These are phyloP conservation scores for Aureobasidium lini DNA, from an alignment of 2,329 filamentous ascomycete genomes.

Conservation along the genomic window DNA sequence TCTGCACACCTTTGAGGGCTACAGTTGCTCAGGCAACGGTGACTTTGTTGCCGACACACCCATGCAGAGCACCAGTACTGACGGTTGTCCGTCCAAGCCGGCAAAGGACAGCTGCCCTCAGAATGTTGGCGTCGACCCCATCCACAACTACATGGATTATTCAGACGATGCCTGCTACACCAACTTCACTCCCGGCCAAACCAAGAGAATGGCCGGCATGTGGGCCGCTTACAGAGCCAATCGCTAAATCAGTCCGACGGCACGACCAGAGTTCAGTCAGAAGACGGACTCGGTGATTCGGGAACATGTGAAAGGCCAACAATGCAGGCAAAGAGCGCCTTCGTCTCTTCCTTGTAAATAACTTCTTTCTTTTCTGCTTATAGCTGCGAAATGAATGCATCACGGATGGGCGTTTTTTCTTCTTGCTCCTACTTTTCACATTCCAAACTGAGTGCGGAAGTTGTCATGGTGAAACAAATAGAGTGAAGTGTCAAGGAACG, in stretches of 20 bases:
- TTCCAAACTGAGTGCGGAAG: background rate
- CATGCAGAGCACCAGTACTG: slow-evolving; percentile 38
- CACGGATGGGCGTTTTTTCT: background rate
- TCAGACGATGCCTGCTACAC: slow-evolving; percentile 49
- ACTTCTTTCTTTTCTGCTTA: background rate
- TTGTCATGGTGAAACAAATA: background rate
- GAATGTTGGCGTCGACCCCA: slow-evolving; percentile 41
- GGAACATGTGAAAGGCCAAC: background rate
- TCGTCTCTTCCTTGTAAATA: background rate
- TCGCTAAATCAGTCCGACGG: slow-evolving; percentile 17
- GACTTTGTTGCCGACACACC: slow-evolving; percentile 41
- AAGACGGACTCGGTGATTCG: background rate
- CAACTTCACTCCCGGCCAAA: slow-evolving; percentile 44
- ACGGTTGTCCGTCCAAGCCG: slow-evolving; percentile 44
- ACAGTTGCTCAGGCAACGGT: slow-evolving; percentile 36
- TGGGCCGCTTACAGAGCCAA: slow-evolving; percentile 39
- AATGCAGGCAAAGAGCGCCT: background rate
- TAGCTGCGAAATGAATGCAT: slow-evolving; percentile 6
- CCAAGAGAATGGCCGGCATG: slow-evolving; percentile 44
- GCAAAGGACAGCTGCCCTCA: slow-evolving; percentile 45
- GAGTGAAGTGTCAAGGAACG: background rate
- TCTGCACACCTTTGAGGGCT: slow-evolving; percentile 41
- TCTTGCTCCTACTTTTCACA: background rate
- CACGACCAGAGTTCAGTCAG: no score
- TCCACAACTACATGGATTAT: slow-evolving; percentile 57